Evolutionary conservation across 1,284 basidiomycete genomes (phyloP).

Genomic region (Athelia sp.): DNA sequence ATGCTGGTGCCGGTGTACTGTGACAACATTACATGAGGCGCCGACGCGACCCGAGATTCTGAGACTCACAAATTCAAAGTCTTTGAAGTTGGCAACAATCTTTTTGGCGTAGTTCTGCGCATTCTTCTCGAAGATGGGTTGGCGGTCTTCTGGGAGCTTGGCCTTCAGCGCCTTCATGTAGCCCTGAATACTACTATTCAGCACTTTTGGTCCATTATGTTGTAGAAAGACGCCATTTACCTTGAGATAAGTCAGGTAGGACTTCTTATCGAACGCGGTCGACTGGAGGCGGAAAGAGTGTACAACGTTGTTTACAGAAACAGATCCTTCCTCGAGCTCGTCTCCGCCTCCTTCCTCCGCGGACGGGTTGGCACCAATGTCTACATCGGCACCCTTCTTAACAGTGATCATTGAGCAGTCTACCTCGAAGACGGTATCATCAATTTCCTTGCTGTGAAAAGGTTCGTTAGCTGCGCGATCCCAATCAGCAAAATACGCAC

Average conservation of each 20-base stretch:
- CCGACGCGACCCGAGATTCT: neutral
- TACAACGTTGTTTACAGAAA: slow-evolving; percentile 86
- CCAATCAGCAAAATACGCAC: slow-evolving; percentile 36
- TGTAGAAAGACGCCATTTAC: slow-evolving; percentile 27
- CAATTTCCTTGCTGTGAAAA: slow-evolving; percentile 67
- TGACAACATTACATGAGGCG: slow-evolving; percentile 6
- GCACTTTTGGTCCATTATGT: neutral
- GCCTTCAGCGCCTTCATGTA: slow-evolving; percentile 84
- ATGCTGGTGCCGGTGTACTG: slow-evolving; percentile 86
- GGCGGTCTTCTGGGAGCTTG: slow-evolving; percentile 61
- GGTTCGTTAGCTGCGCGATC: neutral
- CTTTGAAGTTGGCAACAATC: slow-evolving; percentile 85
- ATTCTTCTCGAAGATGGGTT: slow-evolving; percentile 81
- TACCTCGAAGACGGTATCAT: slow-evolving; percentile 88
- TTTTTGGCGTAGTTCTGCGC: slow-evolving; percentile 83
- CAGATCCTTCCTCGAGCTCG: slow-evolving; percentile 74
- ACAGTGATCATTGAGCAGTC: slow-evolving; percentile 76
- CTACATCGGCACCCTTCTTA: slow-evolving; percentile 77
- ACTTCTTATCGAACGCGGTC: slow-evolving; percentile 92
- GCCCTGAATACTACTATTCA: slow-evolving; percentile 35
- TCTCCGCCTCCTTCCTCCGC: slow-evolving; percentile 82
- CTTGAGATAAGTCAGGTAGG: slow-evolving; percentile 85
- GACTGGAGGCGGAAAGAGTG: slow-evolving; percentile 88
- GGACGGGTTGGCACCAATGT: slow-evolving; percentile 94
- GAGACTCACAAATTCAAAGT: slow-evolving; percentile 79